A percentile compares a stretch with the other conserved stretches of the same genome.
phyloP scores from a whole-genome alignment of 2,329 filamentous ascomycete genomes.

The Escovopsis weberi region DNA sequence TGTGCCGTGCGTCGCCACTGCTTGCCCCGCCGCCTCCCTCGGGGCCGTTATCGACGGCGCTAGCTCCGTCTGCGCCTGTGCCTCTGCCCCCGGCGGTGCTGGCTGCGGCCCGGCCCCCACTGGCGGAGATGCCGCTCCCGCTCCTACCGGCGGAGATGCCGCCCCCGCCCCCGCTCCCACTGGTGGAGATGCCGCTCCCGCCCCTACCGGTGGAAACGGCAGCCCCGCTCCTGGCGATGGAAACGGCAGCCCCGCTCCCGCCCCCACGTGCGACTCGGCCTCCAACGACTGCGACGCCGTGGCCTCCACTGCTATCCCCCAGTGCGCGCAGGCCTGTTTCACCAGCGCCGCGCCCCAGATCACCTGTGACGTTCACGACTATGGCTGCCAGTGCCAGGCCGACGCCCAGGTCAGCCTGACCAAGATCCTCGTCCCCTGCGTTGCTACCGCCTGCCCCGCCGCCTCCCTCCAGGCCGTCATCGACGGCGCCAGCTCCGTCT shows the following conservation, averaged over 20 bases:
- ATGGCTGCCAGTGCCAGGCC: conserved; percentile 14
- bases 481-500: conserved; percentile 12
- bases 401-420: conserved; percentile 12
- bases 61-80: conserved; percentile 10
- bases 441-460: conserved; percentile 13
- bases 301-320: conserved; percentile 12
- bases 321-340: conserved; percentile 16
- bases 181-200: not conserved
- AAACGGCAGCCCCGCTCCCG: not conserved
- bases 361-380: conserved; percentile 14
- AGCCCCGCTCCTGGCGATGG: not conserved
- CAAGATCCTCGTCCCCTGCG: conserved; percentile 14
- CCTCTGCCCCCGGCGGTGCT: conserved; percentile 3
- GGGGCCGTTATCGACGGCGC: conserved; percentile 15
- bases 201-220: not conserved
- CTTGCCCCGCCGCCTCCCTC: conserved; percentile 11
- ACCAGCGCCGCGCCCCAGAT: conserved; percentile 11
- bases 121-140: not conserved
- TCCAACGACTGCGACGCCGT: conserved; percentile 13
- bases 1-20: conserved; percentile 15
- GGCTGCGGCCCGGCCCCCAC: conserved; percentile 3
- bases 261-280: conserved; percentile 4
- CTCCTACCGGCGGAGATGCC: not conserved
- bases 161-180: not conserved
- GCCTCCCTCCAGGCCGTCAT: conserved; percentile 13